Evolutionary conservation across 139 green algal genomes (phyloP).

Genomic region (Gonium pectorale): DNA sequence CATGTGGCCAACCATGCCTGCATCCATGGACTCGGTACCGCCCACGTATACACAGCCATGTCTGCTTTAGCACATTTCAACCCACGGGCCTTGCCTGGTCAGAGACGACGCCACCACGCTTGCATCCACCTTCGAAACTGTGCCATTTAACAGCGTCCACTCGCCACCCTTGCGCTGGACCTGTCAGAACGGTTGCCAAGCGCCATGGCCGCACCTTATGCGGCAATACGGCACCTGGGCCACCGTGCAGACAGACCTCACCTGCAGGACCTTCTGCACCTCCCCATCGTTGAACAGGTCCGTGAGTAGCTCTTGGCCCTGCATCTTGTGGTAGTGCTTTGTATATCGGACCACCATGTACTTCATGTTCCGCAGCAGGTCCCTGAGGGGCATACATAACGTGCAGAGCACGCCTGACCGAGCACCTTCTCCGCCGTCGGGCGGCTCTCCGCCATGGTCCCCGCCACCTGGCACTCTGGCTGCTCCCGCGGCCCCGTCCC

Average conservation of each 20-base stretch:
- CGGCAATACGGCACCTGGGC: no score
- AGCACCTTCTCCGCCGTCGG: no score
- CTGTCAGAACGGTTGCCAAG: conserved; percentile 13
- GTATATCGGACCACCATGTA: conserved; percentile 62
- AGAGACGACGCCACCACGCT: conserved; percentile 47
- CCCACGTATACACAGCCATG: no score
- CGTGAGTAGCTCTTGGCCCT: conserved; percentile 53
- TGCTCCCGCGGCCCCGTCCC: background rate
- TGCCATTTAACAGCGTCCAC: conserved; percentile 23
- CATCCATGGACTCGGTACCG: no score
- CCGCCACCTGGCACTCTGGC: no score
- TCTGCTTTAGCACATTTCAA: no score
- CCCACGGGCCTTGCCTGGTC: conserved; percentile 43
- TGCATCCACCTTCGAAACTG: conserved; percentile 6
- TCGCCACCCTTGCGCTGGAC: conserved; percentile 37
- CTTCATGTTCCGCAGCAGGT: conserved; percentile 46
- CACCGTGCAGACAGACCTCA: no score
- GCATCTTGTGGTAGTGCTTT: conserved; percentile 71
- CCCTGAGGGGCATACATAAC: no score
- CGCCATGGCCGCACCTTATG: background rate
- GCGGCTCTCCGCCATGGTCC: no score
- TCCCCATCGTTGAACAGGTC: conserved; percentile 62
- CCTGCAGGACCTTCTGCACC: conserved; percentile 52
- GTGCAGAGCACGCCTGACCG: no score
- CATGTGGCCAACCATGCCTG: no score